These are phyloP conservation scores for Cystobasidium slooffiae DNA, from an alignment of 1,284 basidiomycete genomes.

Conservation along the genomic window DNA sequence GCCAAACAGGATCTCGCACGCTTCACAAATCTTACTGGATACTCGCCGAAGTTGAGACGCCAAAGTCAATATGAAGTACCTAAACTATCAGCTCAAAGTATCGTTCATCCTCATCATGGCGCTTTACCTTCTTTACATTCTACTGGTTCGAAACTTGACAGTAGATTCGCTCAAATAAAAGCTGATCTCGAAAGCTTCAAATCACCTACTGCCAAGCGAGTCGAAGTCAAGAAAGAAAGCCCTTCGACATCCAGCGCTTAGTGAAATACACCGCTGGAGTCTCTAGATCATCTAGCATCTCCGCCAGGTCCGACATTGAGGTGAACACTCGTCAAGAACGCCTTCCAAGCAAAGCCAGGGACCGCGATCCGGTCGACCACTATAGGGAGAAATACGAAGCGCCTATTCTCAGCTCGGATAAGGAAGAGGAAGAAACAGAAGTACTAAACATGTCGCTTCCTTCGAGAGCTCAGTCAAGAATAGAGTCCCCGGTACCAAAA, in stretches of 20 bases:
- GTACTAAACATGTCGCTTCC: neutral
- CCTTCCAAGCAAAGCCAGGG: neutral
- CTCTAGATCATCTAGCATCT: too few species aligned
- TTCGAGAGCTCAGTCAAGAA: neutral
- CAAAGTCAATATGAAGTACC: too few species aligned
- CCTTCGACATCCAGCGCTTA: neutral
- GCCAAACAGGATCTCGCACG: too few species aligned
- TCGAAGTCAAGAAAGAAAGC: neutral
- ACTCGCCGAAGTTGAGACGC: neutral
- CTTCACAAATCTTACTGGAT: neutral
- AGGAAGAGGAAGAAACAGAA: neutral
- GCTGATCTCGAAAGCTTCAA: neutral
- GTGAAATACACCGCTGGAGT: neutral
- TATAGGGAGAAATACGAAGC: slow-evolving; percentile 11
- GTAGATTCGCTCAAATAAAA: slow-evolving; percentile 6
- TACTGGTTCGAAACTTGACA: neutral
- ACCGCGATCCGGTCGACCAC: too few species aligned
- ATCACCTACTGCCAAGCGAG: neutral
- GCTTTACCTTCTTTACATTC: too few species aligned
- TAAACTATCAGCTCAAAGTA: too few species aligned
- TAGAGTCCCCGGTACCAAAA: neutral
- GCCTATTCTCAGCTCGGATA: neutral
- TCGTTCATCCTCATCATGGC: too few species aligned
- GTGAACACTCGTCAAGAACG: too few species aligned
- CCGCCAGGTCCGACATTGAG: too few species aligned